Conservation (phyloP, 2,329 filamentous ascomycete genomes). For the Tolypocladium nubicola region DNA sequence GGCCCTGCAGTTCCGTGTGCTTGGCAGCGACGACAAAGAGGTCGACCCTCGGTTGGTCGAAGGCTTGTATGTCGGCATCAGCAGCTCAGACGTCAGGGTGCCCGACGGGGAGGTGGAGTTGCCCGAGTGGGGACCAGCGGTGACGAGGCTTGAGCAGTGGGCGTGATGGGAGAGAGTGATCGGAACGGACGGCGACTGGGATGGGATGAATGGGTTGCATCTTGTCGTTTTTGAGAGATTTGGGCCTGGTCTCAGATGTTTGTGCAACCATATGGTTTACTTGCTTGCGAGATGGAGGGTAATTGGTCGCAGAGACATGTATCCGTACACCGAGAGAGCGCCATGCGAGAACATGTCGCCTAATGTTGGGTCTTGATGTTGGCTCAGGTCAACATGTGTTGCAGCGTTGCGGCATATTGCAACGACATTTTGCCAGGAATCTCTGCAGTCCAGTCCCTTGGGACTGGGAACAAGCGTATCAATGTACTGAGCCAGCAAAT, state of each 20-base stretch:
- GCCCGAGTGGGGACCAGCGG: conserved; percentile 15
- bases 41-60: conserved; percentile 14
- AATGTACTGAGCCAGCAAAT: not conserved
- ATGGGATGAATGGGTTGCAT: not conserved
- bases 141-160: conserved; percentile 16
- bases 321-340: not conserved
- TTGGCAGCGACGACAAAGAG: conserved; percentile 13
- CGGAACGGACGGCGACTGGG: not conserved
- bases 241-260: not conserved
- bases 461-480: not conserved
- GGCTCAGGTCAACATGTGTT: not conserved
- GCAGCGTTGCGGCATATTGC: not conserved
- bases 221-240: not conserved
- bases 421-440: not conserved
- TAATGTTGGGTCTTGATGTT: not conserved
- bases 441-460: not conserved
- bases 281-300: not conserved
- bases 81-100: conserved; percentile 16
- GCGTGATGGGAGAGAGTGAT: not conserved
- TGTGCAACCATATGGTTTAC: not conserved
- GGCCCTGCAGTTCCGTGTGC: conserved; percentile 23
- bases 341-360: not conserved
- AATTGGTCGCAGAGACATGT: not conserved
- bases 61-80: conserved; percentile 19
- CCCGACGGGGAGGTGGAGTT: conserved; percentile 14